These are phyloP conservation scores for Chlamydomonas eustigma DNA, from an alignment of 139 green algal genomes.

Conservation along the genomic window DNA sequence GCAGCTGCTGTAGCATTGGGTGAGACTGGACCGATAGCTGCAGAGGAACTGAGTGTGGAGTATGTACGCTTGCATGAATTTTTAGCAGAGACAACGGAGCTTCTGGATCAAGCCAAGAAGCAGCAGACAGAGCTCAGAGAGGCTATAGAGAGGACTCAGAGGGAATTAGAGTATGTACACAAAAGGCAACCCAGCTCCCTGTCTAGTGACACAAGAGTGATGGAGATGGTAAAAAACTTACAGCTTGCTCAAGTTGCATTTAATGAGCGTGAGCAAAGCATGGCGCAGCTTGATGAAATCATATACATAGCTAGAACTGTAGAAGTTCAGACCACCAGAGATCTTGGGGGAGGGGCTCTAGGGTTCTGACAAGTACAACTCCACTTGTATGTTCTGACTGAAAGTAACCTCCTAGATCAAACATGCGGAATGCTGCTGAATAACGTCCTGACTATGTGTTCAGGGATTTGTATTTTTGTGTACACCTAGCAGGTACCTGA, in stretches of 20 bases:
- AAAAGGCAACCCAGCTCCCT: not conserved
- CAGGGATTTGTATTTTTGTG: too few species aligned
- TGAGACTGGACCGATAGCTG: constrained; percentile 6
- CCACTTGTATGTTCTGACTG: too few species aligned
- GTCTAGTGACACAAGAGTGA: not conserved
- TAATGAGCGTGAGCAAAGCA: constrained; percentile 12
- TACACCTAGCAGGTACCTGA: too few species aligned
- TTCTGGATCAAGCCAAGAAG: constrained; percentile 19
- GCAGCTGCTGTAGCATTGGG: constrained; percentile 17
- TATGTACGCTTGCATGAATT: constrained; percentile 22
- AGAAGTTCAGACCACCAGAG: not conserved
- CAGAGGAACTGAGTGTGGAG: constrained; percentile 22
- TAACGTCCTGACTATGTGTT: too few species aligned
- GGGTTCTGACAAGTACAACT: not conserved
- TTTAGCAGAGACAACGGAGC: constrained; percentile 12
- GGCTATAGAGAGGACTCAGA: not conserved
- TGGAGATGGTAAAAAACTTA: constrained; percentile 6
- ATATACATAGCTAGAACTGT: constrained; percentile 13
- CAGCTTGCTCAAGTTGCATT: constrained; percentile 21
- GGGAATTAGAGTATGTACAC: constrained; percentile 12
- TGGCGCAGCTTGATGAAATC: constrained; percentile 22
- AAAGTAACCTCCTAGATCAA: too few species aligned
- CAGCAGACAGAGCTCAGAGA: constrained; percentile 19
- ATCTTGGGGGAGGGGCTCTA: not conserved
- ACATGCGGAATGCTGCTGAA: too few species aligned